Evolutionary conservation across 768 basidiomycete species (phyloP).

Genomic region (Coprinopsis strossmayeri): DNA sequence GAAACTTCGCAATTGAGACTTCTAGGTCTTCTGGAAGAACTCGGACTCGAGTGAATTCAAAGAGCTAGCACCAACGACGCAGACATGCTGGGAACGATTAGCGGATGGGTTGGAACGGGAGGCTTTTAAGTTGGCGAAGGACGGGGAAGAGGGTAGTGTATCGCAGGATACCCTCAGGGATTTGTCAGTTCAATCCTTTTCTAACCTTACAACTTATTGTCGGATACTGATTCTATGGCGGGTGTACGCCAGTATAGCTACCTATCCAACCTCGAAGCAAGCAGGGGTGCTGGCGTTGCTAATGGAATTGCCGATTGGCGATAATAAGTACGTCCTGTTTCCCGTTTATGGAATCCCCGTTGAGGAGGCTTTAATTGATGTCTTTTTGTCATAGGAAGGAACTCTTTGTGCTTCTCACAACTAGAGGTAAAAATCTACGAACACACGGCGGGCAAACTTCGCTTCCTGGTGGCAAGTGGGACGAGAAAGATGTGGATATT

Average conservation of each 20-base stretch:
- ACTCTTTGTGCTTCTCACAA: constrained; percentile 75
- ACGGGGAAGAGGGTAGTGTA: no score
- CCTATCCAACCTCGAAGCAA: background rate
- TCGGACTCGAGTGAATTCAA: no score
- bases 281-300: background rate
- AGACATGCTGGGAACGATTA: no score
- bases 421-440: constrained; percentile 64
- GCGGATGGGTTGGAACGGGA: no score
- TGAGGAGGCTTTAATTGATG: background rate
- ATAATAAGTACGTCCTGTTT: background rate
- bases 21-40: no score
- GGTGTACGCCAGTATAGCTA: background rate
- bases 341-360: background rate
- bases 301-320: background rate
- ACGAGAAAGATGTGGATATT: constrained; percentile 53
- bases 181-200: no score
- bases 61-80: no score
- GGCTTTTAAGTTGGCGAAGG: no score
- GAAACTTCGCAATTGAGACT: no score
- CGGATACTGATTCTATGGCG: no score
- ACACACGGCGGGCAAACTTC: constrained; percentile 76
- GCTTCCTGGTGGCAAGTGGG: constrained; percentile 75
- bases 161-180: no score
- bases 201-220: no score
- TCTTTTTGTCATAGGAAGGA: constrained; percentile 51